A percentile compares a stretch with the other conserved stretches of the same genome.
phyloP scores from a whole-genome alignment of 1,139 yeast species.

The Yamadazyma pseudoaaseri region DNA sequence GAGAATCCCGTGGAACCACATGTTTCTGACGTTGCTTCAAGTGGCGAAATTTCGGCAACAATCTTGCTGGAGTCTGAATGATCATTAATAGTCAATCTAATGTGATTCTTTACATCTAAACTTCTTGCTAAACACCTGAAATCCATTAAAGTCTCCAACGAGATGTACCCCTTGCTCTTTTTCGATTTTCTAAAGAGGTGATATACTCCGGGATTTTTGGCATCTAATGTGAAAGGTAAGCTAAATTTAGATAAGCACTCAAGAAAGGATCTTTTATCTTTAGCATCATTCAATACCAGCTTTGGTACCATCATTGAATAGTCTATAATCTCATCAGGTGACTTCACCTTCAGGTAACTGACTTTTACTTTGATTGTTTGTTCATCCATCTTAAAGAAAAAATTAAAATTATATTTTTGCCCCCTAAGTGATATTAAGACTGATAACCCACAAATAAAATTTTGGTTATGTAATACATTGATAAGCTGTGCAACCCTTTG shows the following conservation, averaged over 20 bases:
- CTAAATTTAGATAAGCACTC: slow-evolving; percentile 6
- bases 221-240: slow-evolving; percentile 10
- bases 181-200: slow-evolving; percentile 38
- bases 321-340: slow-evolving; percentile 9
- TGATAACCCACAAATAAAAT: no score
- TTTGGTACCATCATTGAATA: slow-evolving; percentile 8
- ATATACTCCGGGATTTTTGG: background rate
- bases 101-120: slow-evolving; percentile 41
- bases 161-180: slow-evolving; percentile 40
- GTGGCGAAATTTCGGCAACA: background rate
- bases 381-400: slow-evolving; percentile 1
- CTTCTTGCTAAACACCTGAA: slow-evolving; percentile 48
- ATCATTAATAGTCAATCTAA: slow-evolving; percentile 30
- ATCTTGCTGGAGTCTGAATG: slow-evolving; percentile 2
- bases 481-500: no score
- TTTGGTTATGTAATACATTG: background rate
- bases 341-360: slow-evolving; percentile 10
- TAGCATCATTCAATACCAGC: slow-evolving; percentile 4
- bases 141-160: slow-evolving; percentile 38
- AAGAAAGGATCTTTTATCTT: slow-evolving; percentile 10
- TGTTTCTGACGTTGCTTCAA: background rate
- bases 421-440: no score
- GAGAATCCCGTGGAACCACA: background rate
- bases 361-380: slow-evolving; percentile 10
- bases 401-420: background rate